Conservation (phyloP, 2,329 filamentous ascomycete species). For the Penicillium sp. region DNA sequence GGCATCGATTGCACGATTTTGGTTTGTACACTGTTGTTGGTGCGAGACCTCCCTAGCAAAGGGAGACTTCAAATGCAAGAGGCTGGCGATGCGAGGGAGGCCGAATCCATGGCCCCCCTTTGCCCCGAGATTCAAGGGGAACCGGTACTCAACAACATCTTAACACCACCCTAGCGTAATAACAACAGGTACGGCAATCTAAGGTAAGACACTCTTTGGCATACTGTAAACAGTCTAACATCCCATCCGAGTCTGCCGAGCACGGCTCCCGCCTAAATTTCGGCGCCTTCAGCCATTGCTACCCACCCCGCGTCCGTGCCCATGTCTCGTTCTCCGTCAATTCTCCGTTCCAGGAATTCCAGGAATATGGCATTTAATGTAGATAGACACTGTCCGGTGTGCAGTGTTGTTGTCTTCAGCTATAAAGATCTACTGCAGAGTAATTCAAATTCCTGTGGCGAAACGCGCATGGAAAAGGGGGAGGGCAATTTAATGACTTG, state of each 20-base stretch:
- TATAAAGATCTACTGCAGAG: background rate
- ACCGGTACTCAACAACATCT: background rate
- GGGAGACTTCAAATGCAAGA: background rate
- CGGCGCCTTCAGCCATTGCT: slow-evolving; percentile 1
- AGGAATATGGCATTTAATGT: background rate
- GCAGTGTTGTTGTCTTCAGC: background rate
- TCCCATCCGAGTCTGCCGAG: background rate
- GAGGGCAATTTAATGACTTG: background rate
- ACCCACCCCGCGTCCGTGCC: background rate
- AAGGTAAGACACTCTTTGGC: background rate
- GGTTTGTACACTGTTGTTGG: background rate
- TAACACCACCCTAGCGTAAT: background rate
- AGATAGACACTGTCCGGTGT: background rate
- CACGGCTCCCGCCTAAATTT: slow-evolving; percentile 4
- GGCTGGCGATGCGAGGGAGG: background rate
- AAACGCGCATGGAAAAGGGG: background rate
- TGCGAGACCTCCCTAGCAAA: background rate
- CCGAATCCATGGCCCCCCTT: background rate
- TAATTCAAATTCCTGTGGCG: background rate
- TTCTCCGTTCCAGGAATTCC: background rate
- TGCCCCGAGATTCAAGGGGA: background rate
- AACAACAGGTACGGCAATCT: background rate
- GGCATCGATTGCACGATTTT: background rate
- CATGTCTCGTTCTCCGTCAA: background rate
- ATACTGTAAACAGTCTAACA: background rate